phyloP scores from a whole-genome alignment of 2,329 filamentous ascomycete genomes.

The Fusarium verrucosum region DNA sequence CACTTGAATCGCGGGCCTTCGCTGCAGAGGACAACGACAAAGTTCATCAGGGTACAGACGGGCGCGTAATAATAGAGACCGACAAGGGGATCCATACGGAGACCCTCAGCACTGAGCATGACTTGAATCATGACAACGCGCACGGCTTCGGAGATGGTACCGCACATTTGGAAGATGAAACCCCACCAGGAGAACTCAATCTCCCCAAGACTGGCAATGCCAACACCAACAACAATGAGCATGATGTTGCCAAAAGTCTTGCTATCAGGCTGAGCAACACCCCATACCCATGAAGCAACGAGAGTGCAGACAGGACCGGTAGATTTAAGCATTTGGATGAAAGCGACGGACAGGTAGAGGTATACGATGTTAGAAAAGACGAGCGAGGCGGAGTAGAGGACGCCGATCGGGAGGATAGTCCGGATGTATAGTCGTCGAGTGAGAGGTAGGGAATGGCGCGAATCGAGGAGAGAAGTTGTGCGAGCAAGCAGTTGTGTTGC shows the following conservation, averaged over 20 bases:
- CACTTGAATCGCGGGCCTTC: conserved; percentile 74
- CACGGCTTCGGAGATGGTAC: conserved; percentile 82
- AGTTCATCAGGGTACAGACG: conserved; percentile 83
- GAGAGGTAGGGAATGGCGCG: conserved; percentile 69
- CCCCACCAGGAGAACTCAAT: conserved; percentile 73
- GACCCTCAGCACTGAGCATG: conserved; percentile 76
- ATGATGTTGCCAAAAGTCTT: conserved; percentile 59
- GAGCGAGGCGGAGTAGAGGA: conserved; percentile 72
- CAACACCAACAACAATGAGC: conserved; percentile 63
- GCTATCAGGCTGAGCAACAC: conserved; percentile 59
- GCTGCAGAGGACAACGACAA: conserved; percentile 72
- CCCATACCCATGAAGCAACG: conserved; percentile 69
- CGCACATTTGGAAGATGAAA: conserved; percentile 75
- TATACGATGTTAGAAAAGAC: conserved; percentile 75
- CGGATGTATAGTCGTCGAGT: conserved; percentile 68
- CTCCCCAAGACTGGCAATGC: conserved; percentile 67
- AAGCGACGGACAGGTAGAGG: conserved; percentile 72
- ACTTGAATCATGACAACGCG: conserved; percentile 87
- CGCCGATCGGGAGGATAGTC: conserved; percentile 71
- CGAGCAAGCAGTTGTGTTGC: conserved; percentile 73
- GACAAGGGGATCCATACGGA: conserved; percentile 89
- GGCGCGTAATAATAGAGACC: conserved; percentile 91
- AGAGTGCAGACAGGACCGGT: conserved; percentile 74
- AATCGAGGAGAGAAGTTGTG: conserved; percentile 70
- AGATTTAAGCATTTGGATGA: conserved; percentile 78